Conservation (phyloP, 2,329 filamentous ascomycete genomes). For the Aaosphaeria arxii region DNA sequence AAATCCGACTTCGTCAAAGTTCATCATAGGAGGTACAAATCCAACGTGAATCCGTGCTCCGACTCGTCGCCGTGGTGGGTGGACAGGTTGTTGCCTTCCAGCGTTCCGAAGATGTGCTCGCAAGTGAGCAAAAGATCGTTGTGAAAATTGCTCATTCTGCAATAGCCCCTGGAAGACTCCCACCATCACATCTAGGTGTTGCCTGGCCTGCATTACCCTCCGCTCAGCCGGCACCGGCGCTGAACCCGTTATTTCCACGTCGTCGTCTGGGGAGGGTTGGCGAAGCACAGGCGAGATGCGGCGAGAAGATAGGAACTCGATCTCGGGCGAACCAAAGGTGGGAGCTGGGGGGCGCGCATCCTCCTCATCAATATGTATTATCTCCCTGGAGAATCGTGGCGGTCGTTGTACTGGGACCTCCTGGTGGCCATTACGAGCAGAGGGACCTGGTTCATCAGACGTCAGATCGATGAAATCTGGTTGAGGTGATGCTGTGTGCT, state of each 20-base stretch:
- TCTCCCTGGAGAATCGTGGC: constrained; percentile 42
- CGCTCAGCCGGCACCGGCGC: constrained; percentile 20
- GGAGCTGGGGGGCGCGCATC: constrained; percentile 7
- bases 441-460: constrained; percentile 21
- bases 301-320: constrained; percentile 46
- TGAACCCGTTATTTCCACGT: constrained; percentile 27
- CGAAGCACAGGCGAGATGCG: constrained; percentile 18
- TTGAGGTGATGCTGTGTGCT: background rate
- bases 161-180: constrained; percentile 15
- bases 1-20: constrained; percentile 46
- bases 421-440: constrained; percentile 3
- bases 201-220: constrained; percentile 7
- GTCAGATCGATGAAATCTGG: constrained; percentile 38
- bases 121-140: background rate
- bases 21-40: constrained; percentile 24
- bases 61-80: background rate
- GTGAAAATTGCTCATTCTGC: background rate
- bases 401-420: constrained; percentile 32
- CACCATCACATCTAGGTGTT: constrained; percentile 15
- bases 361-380: constrained; percentile 43
- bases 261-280: constrained; percentile 18
- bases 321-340: constrained; percentile 40
- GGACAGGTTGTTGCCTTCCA: background rate
- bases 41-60: constrained; percentile 2
- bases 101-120: background rate